Percentiles rank a stretch among this genome's conserved stretches.
Conservation (phyloP, 2,329 filamentous ascomycete genomes). For the Exophiala lecanii-corni region DNA sequence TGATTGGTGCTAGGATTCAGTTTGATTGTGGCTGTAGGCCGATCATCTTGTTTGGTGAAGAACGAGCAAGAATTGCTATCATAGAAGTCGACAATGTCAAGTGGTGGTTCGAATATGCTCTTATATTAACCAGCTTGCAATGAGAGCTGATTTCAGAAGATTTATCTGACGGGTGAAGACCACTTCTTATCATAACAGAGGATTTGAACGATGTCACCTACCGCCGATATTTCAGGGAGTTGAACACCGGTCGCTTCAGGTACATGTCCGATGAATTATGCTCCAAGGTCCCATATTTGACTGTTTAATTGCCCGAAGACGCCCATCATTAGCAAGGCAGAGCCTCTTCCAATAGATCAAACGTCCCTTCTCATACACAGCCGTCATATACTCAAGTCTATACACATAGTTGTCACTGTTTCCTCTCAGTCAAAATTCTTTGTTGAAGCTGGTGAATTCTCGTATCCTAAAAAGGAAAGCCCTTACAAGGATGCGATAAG, state of each 20-base stretch:
- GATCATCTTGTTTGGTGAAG: no score
- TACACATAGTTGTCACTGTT: not conserved
- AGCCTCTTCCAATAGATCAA: not conserved
- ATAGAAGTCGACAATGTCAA: no score
- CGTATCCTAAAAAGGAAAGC: not conserved
- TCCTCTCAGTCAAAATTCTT: not conserved
- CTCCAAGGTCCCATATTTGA: not conserved
- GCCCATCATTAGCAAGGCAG: not conserved
- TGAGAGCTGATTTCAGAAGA: no score
- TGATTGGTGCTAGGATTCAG: no score
- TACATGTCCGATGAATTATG: not conserved
- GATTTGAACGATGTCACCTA: not conserved
- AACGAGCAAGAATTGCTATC: no score
- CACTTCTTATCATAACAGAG: not conserved
- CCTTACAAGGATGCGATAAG: not conserved
- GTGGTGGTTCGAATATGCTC: no score
- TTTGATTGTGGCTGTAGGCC: no score
- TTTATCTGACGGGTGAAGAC: no score
- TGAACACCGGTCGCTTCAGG: not conserved
- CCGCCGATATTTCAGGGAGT: not conserved
- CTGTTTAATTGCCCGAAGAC: not conserved
- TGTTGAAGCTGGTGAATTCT: not conserved
- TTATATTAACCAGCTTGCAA: no score
- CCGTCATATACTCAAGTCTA: not conserved
- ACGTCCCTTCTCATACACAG: not conserved